These are phyloP conservation scores for Saturnispora sanitii DNA, from an alignment of 805 yeast genomes.

Conservation along the genomic window DNA sequence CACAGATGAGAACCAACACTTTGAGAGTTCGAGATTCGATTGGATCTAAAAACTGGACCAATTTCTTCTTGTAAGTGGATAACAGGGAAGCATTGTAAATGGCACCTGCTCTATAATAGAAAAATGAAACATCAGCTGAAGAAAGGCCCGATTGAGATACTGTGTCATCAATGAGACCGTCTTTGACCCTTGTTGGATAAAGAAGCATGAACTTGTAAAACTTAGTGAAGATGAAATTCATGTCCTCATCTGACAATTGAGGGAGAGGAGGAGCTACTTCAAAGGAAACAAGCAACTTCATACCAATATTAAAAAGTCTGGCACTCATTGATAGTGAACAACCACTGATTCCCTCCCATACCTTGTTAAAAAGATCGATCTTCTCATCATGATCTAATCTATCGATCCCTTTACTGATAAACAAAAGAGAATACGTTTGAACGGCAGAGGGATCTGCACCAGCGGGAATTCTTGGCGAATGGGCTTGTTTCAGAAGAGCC, in stretches of 20 bases:
- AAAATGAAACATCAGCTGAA: slow-evolving; percentile 44
- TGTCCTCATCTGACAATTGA: slow-evolving; percentile 27
- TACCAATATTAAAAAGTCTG: slow-evolving; percentile 50
- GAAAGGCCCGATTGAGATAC: slow-evolving; percentile 57
- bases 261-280: neutral
- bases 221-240: slow-evolving; percentile 34
- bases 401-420: slow-evolving; percentile 59
- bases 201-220: slow-evolving; percentile 52
- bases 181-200: slow-evolving; percentile 33
- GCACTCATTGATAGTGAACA: slow-evolving; percentile 31
- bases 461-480: slow-evolving; percentile 37
- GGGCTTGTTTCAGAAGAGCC: slow-evolving; percentile 55
- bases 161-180: slow-evolving; percentile 34
- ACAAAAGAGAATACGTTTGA: slow-evolving; percentile 51
- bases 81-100: slow-evolving; percentile 42
- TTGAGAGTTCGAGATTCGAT: slow-evolving; percentile 32
- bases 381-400: slow-evolving; percentile 35
- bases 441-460: slow-evolving; percentile 41
- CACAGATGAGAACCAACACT: slow-evolving; percentile 40
- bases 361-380: slow-evolving; percentile 34
- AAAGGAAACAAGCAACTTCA: slow-evolving; percentile 30
- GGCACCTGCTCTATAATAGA: slow-evolving; percentile 62
- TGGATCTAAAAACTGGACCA: slow-evolving; percentile 34
- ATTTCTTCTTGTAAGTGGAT: slow-evolving; percentile 30
- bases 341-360: slow-evolving; percentile 37